Conservation (phyloP, 805 yeast species). For the Lipomyces japonicus region DNA sequence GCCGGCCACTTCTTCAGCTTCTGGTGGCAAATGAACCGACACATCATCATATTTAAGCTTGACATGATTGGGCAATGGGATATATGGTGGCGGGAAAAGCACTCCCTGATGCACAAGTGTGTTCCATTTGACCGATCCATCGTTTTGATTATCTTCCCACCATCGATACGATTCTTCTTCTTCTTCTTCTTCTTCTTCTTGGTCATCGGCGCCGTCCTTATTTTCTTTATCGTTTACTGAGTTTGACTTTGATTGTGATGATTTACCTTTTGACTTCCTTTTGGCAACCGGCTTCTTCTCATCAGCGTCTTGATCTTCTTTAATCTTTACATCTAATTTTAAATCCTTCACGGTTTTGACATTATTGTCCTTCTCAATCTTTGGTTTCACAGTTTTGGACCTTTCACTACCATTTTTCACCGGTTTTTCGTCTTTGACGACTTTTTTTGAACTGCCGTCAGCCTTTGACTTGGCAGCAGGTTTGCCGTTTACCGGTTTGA, state of each 20-base stretch:
- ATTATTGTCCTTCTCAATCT: neutral
- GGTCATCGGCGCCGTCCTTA: conserved; percentile 36
- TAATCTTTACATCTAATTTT: no score
- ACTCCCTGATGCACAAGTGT: conserved; percentile 86
- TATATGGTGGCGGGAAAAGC: conserved; percentile 87
- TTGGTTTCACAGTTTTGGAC: neutral
- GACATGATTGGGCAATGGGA: conserved; percentile 74
- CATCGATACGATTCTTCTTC: conserved; percentile 67
- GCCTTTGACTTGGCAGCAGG: neutral
- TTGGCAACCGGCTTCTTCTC: conserved; percentile 3
- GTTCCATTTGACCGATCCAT: conserved; percentile 80
- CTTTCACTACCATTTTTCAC: conserved; percentile 1
- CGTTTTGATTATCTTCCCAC: conserved; percentile 70
- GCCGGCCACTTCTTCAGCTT: conserved; percentile 96
- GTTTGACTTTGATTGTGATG: conserved; percentile 1
- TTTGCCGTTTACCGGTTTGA: neutral
- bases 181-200: conserved; percentile 44
- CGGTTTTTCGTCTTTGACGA: neutral
- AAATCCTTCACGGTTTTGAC: neutral
- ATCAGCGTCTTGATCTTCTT: neutral
- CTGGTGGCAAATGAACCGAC: conserved; percentile 69
- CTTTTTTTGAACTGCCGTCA: neutral
- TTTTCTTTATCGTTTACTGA: conserved; percentile 5
- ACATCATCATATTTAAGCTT: conserved; percentile 71
- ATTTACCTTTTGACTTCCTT: neutral